Percentiles rank a stretch among this genome's conserved stretches.
Conservation (phyloP, 2,329 filamentous ascomycete species). For the Xylariaceae sp. region DNA sequence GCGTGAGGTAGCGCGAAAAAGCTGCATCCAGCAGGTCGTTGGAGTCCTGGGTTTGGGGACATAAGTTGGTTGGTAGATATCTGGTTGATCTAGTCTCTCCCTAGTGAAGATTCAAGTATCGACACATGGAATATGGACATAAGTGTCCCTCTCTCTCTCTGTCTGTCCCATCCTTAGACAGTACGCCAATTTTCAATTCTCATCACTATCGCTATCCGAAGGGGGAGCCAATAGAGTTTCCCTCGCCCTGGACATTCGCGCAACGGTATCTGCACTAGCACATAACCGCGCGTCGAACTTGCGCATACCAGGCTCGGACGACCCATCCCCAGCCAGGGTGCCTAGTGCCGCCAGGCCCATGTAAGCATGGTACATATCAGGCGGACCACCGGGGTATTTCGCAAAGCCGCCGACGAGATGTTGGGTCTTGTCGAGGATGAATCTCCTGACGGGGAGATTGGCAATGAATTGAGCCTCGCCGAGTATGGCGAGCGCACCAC, state of each 20-base stretch:
- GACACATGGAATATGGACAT: too few species aligned
- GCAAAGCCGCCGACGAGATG: conserved; percentile 80
- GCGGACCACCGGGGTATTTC: conserved; percentile 64
- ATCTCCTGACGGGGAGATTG: conserved; percentile 60
- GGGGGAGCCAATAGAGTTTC: conserved; percentile 14
- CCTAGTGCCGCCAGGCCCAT: conserved; percentile 78
- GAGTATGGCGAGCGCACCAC: conserved; percentile 62
- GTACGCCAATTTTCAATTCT: too few species aligned
- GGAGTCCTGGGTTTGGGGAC: too few species aligned
- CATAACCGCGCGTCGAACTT: conserved; percentile 72
- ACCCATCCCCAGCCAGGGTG: conserved; percentile 48
- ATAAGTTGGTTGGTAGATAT: too few species aligned
- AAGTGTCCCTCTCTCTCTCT: too few species aligned
- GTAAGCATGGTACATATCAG: conserved; percentile 85
- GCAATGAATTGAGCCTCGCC: conserved; percentile 56
- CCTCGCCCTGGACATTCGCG: conserved; percentile 47
- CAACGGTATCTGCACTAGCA: conserved; percentile 59
- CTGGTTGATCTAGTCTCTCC: too few species aligned
- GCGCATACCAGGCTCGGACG: conserved; percentile 62
- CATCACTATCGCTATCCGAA: too few species aligned
- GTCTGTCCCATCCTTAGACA: too few species aligned
- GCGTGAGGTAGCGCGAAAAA: too few species aligned
- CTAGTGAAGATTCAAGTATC: too few species aligned
- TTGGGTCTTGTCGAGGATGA: conserved; percentile 80
- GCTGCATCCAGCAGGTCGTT: too few species aligned